Evolutionary conservation across 306 rosid genomes (phyloP).

Genomic region (Prunus persica): Prunus_persica_NCBIv2 NC_034012.1:2287501-2288000

Average conservation of each 20-base stretch:
- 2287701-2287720: slow-evolving; percentile 69
- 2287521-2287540: slow-evolving; percentile 72
- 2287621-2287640: slow-evolving; percentile 83
- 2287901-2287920: neutral
- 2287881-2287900: slow-evolving; percentile 27
- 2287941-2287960: neutral
- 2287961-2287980: neutral
- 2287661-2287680: slow-evolving; percentile 94
- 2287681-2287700: slow-evolving; percentile 73
- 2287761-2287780: slow-evolving; percentile 55
- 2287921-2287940: neutral
- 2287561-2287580: slow-evolving; percentile 68
- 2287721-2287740: slow-evolving; percentile 82
- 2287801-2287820: slow-evolving; percentile 48
- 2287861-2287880: slow-evolving; percentile 6
- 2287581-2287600: slow-evolving; percentile 85
- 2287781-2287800: slow-evolving; percentile 77
- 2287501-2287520: slow-evolving; percentile 76
- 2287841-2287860: neutral
- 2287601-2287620: slow-evolving; percentile 78
- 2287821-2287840: slow-evolving; percentile 14
- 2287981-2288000: neutral
- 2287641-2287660: slow-evolving; percentile 84
- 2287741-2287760: slow-evolving; percentile 91
- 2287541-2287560: slow-evolving; percentile 86